Percentiles rank a stretch among this genome's conserved stretches.
Evolutionary conservation across 202 grass and related monocot species (phyloP).

Genomic region (Carex arenaria): DNA sequence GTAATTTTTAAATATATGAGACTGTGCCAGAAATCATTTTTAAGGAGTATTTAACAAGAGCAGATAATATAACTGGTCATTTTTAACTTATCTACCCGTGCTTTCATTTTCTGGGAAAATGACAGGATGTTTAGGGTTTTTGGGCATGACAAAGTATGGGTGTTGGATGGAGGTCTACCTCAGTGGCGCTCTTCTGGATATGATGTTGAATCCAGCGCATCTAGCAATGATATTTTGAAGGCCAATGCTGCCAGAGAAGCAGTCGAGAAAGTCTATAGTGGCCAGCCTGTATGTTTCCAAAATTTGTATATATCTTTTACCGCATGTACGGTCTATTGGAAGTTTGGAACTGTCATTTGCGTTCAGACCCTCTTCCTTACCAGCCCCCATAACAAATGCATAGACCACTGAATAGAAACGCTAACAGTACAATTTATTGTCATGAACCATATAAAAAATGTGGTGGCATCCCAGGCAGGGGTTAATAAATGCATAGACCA

Average conservation of each 20-base stretch:
- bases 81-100: neutral
- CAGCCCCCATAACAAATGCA: neutral
- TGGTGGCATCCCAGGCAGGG: neutral
- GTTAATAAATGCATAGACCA: neutral
- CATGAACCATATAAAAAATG: neutral
- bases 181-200: constrained; percentile 83
- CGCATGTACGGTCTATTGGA: neutral
- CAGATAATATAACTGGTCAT: neutral
- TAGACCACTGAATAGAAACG: neutral
- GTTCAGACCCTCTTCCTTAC: neutral
- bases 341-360: neutral
- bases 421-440: neutral
- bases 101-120: neutral
- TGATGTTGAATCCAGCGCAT: constrained; percentile 93
- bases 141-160: constrained; percentile 95
- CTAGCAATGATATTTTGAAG: constrained; percentile 83
- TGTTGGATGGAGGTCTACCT: constrained; percentile 90
- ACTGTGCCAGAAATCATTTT: neutral
- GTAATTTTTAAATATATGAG: neutral
- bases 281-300: constrained; percentile 49
- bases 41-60: neutral
- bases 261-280: constrained; percentile 84
- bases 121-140: constrained; percentile 94
- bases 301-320: neutral
- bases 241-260: constrained; percentile 81